A percentile compares a stretch with the other conserved stretches of the same genome.
phyloP scores from a whole-genome alignment of 2,329 filamentous ascomycete genomes.

The Fusarium marasasianum region DNA sequence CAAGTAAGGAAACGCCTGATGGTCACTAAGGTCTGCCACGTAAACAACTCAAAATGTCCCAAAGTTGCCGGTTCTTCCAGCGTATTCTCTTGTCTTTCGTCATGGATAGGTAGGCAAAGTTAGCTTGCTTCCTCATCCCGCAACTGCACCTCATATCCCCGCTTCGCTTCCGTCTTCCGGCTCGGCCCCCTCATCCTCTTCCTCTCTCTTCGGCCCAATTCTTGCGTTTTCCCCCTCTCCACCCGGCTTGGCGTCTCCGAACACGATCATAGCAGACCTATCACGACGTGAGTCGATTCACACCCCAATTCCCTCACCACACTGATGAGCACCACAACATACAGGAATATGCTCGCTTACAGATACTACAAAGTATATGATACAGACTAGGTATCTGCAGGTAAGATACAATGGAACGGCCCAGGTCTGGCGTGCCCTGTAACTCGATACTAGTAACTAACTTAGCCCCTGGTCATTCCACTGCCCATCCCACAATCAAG shows the following conservation, averaged over 20 bases:
- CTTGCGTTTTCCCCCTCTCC: background rate
- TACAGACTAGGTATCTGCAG: background rate
- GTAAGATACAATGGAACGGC: constrained; percentile 30
- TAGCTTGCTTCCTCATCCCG: constrained; percentile 3
- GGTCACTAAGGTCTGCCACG: background rate
- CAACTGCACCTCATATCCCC: constrained; percentile 1
- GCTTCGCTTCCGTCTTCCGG: constrained; percentile 31
- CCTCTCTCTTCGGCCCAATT: constrained; percentile 27
- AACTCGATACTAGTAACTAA: background rate
- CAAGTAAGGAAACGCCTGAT: background rate
- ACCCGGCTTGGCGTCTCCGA: constrained; percentile 32
- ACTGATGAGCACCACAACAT: constrained; percentile 24
- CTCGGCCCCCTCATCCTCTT: constrained; percentile 21
- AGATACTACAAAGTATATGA: background rate
- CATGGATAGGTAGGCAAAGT: background rate
- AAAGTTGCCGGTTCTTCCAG: constrained; percentile 20
- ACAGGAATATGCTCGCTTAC: constrained; percentile 4
- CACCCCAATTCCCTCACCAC: constrained; percentile 18
- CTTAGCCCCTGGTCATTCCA: background rate
- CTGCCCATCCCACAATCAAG: background rate
- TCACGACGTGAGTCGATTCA: background rate
- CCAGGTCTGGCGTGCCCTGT: background rate
- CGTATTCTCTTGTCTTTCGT: constrained; percentile 35
- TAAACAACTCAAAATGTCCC: constrained; percentile 2
- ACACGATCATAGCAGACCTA: constrained; percentile 5